These are phyloP conservation scores for Gloeopeniophorella convolvens DNA, from an alignment of 768 basidiomycete species.

Conservation along the genomic window DNA sequence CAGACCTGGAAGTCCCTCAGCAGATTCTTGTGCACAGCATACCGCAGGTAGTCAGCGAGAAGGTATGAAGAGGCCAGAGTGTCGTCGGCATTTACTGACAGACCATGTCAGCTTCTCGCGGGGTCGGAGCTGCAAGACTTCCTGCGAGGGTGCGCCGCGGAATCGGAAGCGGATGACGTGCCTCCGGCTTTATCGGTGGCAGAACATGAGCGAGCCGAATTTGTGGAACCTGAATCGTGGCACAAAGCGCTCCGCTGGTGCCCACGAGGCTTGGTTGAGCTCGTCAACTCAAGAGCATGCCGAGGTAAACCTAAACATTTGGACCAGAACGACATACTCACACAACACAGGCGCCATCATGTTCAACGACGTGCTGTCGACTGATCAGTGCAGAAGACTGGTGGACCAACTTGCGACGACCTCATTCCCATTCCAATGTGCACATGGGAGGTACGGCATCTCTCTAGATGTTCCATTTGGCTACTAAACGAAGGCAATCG, in stretches of 20 bases:
- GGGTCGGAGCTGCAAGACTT: conserved; percentile 71
- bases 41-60: conserved; percentile 67
- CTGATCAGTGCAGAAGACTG: conserved; percentile 63
- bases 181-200: conserved; percentile 9
- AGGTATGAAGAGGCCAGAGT: no score
- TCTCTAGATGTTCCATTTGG: background rate
- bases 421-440: conserved; percentile 89
- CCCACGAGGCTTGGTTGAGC: conserved; percentile 73
- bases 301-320: no score
- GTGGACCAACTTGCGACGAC: conserved; percentile 63
- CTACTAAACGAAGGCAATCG: no score
- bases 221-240: conserved; percentile 38
- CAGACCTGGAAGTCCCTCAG: conserved; percentile 38
- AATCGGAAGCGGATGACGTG: conserved; percentile 45
- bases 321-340: conserved; percentile 22
- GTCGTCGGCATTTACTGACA: no score
- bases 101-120: conserved; percentile 53
- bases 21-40: conserved; percentile 60
- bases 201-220: background rate
- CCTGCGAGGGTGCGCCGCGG: conserved; percentile 64
- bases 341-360: conserved; percentile 77
- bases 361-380: conserved; percentile 81
- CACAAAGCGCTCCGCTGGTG: conserved; percentile 71
- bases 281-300: conserved; percentile 94
- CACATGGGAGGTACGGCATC: conserved; percentile 72